Base-by-base conservation (phyloP, 148 eudicot genomes). In the Pharnaceum exiguum region DNA sequence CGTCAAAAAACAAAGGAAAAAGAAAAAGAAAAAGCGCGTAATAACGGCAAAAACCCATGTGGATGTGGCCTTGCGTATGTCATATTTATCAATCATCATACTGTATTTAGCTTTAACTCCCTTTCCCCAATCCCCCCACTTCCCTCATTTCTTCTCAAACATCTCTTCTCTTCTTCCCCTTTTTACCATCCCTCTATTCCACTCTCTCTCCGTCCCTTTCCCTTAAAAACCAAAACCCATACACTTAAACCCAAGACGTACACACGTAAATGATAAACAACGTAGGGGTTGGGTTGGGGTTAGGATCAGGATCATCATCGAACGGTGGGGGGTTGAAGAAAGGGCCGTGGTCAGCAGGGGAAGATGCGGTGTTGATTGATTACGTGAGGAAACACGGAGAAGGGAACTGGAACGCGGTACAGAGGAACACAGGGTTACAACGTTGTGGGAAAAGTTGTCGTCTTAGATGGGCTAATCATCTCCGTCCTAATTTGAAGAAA, bases 391-490 rank as follows among this genome's bases (percentile, higher is more conserved):
- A 71, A 50, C 75, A 90, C n/a, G 97, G 97, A 0, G 94, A 87
- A 57, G 97, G 97, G 13, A 90, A 90, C 46, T 90, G 97, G 97
- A 90, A 90, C 42, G 87, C 85, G 0, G 89, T 90, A 11, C 89
- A 87, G 70, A 75, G 76, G 48, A 85, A 80, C 59, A 82, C 84
- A 0, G 74, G 82, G 9, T 54, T 90, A 19, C 62, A 65, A 70
- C 59, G 97, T n/a, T 90, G 97, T 63, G 97, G 97, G 0, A 90
- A 90, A 71, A 90, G 97, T 46, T 84, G 95, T 45, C 38, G 97
- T 67, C 71, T 90, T 0, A 60, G 97, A 31, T 90, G 97, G 97
- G 93, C 95, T 33, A 90, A 90, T 19, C 97, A 87, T 57, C 38
- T 90, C 10, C 68, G 96, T 27, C 97, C 97, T 0, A 78, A 87